Base-by-base conservation (phyloP, 2,329 filamentous ascomycete species). In the Colletotrichum caudatum region DNA sequence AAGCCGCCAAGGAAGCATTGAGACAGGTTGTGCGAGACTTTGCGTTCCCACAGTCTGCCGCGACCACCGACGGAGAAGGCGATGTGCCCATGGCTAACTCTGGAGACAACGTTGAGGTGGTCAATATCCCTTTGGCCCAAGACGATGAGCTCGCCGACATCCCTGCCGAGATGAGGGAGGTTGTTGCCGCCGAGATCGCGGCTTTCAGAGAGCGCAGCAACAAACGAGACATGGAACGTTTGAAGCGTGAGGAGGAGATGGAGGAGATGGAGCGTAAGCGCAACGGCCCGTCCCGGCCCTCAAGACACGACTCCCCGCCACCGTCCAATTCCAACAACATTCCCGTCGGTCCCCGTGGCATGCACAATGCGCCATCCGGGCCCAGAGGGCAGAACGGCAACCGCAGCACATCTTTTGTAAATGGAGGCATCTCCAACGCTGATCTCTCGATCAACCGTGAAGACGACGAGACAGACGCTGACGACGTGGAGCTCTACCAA, bases 61-160 rank as follows among this genome's bases (percentile, higher is more conserved):
- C 81, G 12, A 76, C 76, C 23, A 78, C 85, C 37, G 92, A 94
- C 73, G 85, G 83, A 4, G 89, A 92, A 67, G 92, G 90, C 26
- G 93, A 97, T 76, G 83, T 85, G 5, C 77, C 84, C 5, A 96
- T 95, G 93, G 87, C 87, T 58, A 91, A 93, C 73, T 88, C 86
- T 0, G 90, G 89, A 50, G 90, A 90, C 44, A 89, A 90, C 66
- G 91, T 94, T 7, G 94, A 97, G 80, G 92, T 98, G 50, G 92
- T 97, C 74, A 97, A 95, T 69, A 97, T 98, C 71, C 92, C 94
- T 5, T 87, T 97, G 41, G 91, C 92, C 1, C 89, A 93, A 64
- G 96, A 99, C 74, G 97, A 99, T 78, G 96, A 99, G 78, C 86
- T 99, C 39, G 92, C 95, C 26, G 96, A 99, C 77, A 98, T 99